Percentiles rank a stretch among this genome's conserved stretches.
phyloP scores from a whole-genome alignment of 2,329 filamentous ascomycete species.

The Penicillium brevicompactum region DNA sequence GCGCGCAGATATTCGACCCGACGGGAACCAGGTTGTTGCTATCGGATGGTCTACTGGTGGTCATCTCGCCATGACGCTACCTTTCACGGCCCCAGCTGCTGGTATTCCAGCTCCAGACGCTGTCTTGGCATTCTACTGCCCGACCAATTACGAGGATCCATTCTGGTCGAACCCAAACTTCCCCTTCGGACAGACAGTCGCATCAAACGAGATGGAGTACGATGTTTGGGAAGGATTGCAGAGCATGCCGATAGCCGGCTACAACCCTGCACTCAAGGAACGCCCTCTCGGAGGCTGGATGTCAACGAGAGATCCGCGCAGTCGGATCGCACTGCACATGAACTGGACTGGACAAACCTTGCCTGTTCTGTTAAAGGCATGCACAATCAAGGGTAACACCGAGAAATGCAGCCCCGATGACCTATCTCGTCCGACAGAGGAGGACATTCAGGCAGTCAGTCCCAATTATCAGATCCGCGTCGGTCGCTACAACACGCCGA shows the following conservation, averaged over 20 bases:
- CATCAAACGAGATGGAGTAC: background rate
- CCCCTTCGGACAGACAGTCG: background rate
- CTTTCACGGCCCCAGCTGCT: constrained; percentile 33
- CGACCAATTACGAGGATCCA: constrained; percentile 38
- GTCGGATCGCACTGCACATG: constrained; percentile 44
- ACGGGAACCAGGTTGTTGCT: constrained; percentile 35
- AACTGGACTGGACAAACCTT: constrained; percentile 45
- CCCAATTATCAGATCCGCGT: constrained; percentile 17
- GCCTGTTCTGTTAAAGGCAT: constrained; percentile 28
- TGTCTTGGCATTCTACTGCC: constrained; percentile 49
- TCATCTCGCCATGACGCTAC: constrained; percentile 46
- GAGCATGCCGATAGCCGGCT: constrained; percentile 16
- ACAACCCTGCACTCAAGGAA: constrained; percentile 14
- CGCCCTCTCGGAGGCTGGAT: constrained; percentile 19
- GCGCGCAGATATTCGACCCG: constrained; percentile 3
- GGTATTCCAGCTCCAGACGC: constrained; percentile 42
- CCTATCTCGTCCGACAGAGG: background rate
- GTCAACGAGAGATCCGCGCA: constrained; percentile 35
- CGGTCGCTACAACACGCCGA: constrained; percentile 15
- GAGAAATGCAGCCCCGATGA: background rate
- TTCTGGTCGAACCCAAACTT: background rate
- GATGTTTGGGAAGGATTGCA: constrained; percentile 10
- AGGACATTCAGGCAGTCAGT: constrained; percentile 11
- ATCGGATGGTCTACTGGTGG: constrained; percentile 54
- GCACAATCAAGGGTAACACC: background rate